Evolutionary conservation across 2,329 filamentous ascomycete genomes (phyloP), one percentile per base, ranked within the genome.

Genomic region (Diatrype stigma): DNA sequence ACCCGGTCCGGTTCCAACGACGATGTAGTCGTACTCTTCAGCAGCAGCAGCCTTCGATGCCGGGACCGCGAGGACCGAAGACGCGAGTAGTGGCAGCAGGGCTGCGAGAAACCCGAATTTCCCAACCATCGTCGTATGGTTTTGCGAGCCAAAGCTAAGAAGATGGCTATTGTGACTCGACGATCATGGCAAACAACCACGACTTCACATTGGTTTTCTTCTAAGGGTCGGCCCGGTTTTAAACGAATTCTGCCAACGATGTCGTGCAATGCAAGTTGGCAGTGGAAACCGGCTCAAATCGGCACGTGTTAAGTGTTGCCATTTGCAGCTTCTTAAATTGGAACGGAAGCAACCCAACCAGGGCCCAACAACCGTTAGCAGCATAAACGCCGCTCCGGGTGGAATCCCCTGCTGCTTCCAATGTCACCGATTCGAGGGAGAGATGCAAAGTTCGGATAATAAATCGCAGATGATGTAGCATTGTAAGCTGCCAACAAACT

Each of bases 1-100:
- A 28, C 77, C 77, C 12, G 77, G 68, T 17, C 77, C 77, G 28
- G 73, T 76, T 12, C 78, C 76, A 17, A 80, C 74, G 14, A 81
- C 69, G 17, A 80, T 69, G 42, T 44, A 44, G 22, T 28, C 40
- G 12, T 44, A 44, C 14, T 44, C 40, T n/a, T 44, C 40, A 2
- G 40, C 40, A 7, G 40, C 40, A 2, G 40, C 40, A 7, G 40
- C 40, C 12, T 26, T 23, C 12, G 40, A 16, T 26, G 40, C 40
- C 22, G 22, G 40, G 14, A 21, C 22, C 22, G 40, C 14, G 21
- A 19, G 10, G 21, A 44, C 21, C 10, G 40, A n/a, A 28, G 40
- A 17, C 12, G 22, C 16, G 21, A 44, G 40, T 16, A 44, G 26
- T 5, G 16, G 21, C 22, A 23, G 16, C 40, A 26, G 12, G 11